Base-by-base conservation (phyloP, 208 protist genomes). In the Hexamita inflata region DNA sequence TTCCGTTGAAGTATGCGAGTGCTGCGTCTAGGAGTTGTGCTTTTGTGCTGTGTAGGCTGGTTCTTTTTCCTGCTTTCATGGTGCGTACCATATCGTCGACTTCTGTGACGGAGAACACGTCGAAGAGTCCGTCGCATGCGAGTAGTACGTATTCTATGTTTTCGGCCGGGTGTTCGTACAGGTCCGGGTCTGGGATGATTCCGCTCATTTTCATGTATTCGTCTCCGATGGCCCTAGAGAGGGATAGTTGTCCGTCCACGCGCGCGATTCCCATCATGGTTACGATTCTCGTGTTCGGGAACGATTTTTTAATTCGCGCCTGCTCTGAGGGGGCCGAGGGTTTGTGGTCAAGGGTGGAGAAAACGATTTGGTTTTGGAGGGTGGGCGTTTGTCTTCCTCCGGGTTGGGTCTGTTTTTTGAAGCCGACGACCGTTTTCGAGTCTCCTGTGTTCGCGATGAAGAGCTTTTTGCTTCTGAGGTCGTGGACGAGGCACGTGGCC, bases 101-200 rank as follows among this genome's bases (percentile, higher is more conserved):
- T 30, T 66, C 60, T 34, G 15, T 38, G 60, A 15, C 34, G 15
- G 24, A 38, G 60, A 66, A 30, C 13, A 66, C 60, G 60, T 66
- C 60, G 30, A 38, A 66, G 30, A 66, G 24, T 13, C 60, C 60
- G 60, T 66, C 60, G 60, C 60, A 66, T 15, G 60, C 60, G 30
- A 66, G 15, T 24, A 66, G 24, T n/a, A 66, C 13, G 30, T 38
- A 66, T n/a, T 66, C 24, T 24, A 38, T 38, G 60, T n/a, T n/a
- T 38, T 15, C 30, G 24, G 34, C 29, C 57, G 57, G 57, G 60
- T 13, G 15, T 24, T 66, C 13, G 24, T 30, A 24, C 24, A 66
- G 15, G 13, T 66, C 60, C 15, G 60, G 60, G 30, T 40, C 15
- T 15, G 60, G 24, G 15, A 30, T n/a, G 60, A 38, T 66, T 59